These are phyloP conservation scores for Aristolochia californica DNA, from an alignment of 164 flowering plant species.

Conservation along the genomic window DNA sequence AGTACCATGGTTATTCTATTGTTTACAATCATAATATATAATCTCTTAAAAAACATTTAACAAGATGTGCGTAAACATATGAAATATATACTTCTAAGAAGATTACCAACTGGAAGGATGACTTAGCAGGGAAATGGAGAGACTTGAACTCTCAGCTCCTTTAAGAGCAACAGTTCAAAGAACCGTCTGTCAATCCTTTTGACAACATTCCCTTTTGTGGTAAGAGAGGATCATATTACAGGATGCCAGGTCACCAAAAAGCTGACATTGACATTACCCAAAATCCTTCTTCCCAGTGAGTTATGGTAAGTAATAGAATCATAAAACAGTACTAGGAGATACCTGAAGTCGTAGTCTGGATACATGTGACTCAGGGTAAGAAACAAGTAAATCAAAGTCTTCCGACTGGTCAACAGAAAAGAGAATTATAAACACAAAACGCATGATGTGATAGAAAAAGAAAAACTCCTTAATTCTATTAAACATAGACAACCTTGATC, in stretches of 20 bases:
- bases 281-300: constrained; percentile 39
- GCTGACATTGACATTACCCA: constrained; percentile 99
- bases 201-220: constrained; percentile 87
- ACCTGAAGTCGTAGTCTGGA: constrained; percentile 99
- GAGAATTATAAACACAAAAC: constrained; percentile 1
- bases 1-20: too few relatives aligned
- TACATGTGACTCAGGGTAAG: constrained; percentile 84
- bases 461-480: not conserved
- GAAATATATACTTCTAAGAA: not conserved
- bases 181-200: constrained; percentile 96
- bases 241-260: constrained; percentile 89
- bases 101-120: not conserved
- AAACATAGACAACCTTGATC: constrained; percentile 53
- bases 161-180: constrained; percentile 75
- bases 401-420: constrained; percentile 56
- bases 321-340: constrained; percentile 15
- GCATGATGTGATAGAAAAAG: not conserved
- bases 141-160: constrained; percentile 99
- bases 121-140: constrained; percentile 90
- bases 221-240: constrained; percentile 46
- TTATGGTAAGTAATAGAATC: not conserved
- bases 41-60: constrained; percentile 10
- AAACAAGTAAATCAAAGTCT: constrained; percentile 78
- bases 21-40: constrained; percentile 10
- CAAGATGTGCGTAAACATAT: not conserved